Conservation (phyloP, 1,139 yeast genomes). For the Yamadazyma friedrichii region DNA sequence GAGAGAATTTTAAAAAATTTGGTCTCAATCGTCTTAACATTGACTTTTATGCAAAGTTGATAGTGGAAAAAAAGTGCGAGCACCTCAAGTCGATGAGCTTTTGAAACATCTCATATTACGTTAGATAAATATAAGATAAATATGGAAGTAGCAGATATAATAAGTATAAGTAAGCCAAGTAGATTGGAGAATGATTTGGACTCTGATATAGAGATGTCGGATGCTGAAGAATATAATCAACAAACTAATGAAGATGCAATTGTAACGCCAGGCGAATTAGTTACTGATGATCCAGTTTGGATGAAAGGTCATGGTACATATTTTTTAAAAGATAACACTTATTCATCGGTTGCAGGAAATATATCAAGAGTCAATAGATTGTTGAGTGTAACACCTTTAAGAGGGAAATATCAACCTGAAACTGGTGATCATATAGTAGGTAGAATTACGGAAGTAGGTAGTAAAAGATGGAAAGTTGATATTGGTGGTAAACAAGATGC, state of each 20-base stretch:
- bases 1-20: neutral
- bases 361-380: constrained; percentile 84
- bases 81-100: constrained; percentile 3
- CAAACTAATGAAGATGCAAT: constrained; percentile 22
- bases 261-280: constrained; percentile 96
- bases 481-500: constrained; percentile 95
- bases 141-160: constrained; percentile 32
- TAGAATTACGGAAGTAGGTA: constrained; percentile 89
- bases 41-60: neutral
- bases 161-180: constrained; percentile 38
- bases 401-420: constrained; percentile 88
- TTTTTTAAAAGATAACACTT: constrained; percentile 67
- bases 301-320: constrained; percentile 99
- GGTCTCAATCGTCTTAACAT: constrained; percentile 12
- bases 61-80: neutral
- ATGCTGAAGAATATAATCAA: constrained; percentile 22
- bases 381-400: constrained; percentile 79
- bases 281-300: constrained; percentile 95
- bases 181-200: constrained; percentile 16
- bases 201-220: constrained; percentile 35
- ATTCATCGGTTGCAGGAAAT: constrained; percentile 90
- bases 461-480: constrained; percentile 94
- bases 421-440: constrained; percentile 97
- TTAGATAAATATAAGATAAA: neutral
- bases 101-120: constrained; percentile 1